phyloP scores from a whole-genome alignment of 179 eudicot genomes.

The Beta corolliflora region DNA sequence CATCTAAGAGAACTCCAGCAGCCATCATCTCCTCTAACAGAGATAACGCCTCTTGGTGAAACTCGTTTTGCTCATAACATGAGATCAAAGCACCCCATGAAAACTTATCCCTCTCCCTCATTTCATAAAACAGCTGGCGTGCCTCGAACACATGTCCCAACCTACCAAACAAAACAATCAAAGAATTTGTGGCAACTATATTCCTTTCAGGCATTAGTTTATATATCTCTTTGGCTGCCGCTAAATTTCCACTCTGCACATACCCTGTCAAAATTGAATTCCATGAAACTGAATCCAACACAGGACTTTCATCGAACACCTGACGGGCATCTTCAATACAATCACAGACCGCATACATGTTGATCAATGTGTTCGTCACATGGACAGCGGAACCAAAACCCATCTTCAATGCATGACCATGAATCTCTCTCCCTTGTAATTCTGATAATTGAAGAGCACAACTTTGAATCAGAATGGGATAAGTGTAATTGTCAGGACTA shows the following conservation, averaged over 20 bases:
- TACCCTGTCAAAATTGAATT: background rate
- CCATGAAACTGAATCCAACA: slow-evolving; percentile 58
- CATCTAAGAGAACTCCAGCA: background rate
- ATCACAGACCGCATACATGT: slow-evolving; percentile 56
- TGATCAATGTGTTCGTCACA: slow-evolving; percentile 55
- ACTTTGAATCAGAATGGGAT: slow-evolving; percentile 56
- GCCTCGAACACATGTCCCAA: background rate
- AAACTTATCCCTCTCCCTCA: background rate
- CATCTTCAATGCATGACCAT: slow-evolving; percentile 60
- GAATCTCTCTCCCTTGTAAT: slow-evolving; percentile 52
- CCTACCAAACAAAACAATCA: background rate
- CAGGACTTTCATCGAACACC: slow-evolving; percentile 75
- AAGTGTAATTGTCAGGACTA: slow-evolving; percentile 35
- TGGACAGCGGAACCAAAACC: slow-evolving; percentile 64
- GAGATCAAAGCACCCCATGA: background rate
- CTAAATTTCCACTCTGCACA: background rate
- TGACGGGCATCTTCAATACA: slow-evolving; percentile 44
- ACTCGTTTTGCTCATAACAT: background rate
- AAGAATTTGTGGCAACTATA: background rate
- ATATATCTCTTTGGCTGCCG: background rate
- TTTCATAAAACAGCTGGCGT: background rate
- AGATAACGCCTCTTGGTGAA: background rate
- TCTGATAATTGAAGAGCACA: slow-evolving; percentile 28
- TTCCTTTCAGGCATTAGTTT: background rate
- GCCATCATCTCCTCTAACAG: background rate